Evolutionary conservation across 257 asterid genomes (phyloP).

Genomic region (Leptodermis oblonga): DNA sequence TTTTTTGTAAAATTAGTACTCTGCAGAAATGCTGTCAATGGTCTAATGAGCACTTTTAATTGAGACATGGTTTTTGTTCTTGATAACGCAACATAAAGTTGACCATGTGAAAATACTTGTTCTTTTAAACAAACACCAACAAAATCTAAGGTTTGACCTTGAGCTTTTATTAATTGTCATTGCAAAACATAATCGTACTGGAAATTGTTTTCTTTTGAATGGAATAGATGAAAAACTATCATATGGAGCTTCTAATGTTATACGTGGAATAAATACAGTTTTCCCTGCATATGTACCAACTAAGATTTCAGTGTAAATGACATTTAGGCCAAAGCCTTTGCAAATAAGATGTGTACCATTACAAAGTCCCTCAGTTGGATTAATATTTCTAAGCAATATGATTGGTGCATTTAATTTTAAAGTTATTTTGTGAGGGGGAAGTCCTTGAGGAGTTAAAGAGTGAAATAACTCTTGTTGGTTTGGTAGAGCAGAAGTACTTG

Average conservation of each 20-base stretch:
- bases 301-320: not conserved
- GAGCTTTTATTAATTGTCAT: not conserved
- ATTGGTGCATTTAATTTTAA: conserved; percentile 3
- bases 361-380: not conserved
- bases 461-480: not conserved
- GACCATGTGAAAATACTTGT: too few species aligned
- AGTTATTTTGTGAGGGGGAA: not conserved
- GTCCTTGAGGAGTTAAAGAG: not conserved
- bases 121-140: not conserved
- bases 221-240: too few species aligned
- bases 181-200: too few species aligned
- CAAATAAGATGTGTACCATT: not conserved
- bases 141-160: not conserved
- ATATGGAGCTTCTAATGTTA: too few species aligned
- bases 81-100: too few species aligned
- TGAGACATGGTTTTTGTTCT: too few species aligned
- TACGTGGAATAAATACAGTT: too few species aligned
- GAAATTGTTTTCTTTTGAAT: too few species aligned
- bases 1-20: too few species aligned
- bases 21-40: too few species aligned
- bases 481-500: not conserved
- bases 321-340: not conserved
- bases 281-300: not conserved
- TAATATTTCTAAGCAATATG: not conserved
- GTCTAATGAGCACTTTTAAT: too few species aligned